These are phyloP conservation scores for Neurospora sp. DNA, from an alignment of 495 filamentous ascomycete genomes.

Conservation along the genomic window DNA sequence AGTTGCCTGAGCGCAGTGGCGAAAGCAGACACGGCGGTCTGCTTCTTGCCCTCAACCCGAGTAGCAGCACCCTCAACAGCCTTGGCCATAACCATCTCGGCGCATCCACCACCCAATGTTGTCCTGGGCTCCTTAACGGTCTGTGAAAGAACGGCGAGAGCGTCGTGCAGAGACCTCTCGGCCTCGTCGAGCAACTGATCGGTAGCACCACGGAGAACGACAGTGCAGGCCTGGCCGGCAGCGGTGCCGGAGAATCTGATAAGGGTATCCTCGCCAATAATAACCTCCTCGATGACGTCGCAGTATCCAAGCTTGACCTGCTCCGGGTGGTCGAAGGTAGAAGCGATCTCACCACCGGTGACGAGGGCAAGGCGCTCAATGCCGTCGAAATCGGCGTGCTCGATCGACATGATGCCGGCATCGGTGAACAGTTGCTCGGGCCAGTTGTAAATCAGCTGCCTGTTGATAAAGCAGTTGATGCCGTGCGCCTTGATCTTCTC, in stretches of 20 bases:
- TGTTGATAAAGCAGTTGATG: conserved; percentile 99
- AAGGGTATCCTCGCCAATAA: conserved; percentile 93
- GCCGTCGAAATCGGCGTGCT: conserved; percentile 97
- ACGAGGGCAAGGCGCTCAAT: conserved; percentile 92
- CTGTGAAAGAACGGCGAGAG: conserved; percentile 91
- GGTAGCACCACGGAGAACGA: conserved; percentile 91
- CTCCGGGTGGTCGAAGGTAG: conserved; percentile 96
- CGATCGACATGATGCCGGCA: conserved; percentile 94
- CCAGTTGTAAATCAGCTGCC: conserved; percentile 99
- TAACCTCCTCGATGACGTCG: conserved; percentile 93
- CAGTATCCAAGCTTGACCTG: conserved; percentile 92
- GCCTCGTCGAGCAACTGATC: conserved; percentile 96
- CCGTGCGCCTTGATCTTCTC: conserved; percentile 98
- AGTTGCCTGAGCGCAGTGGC: conserved; percentile 82
- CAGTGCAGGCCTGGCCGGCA: conserved; percentile 89
- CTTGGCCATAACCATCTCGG: conserved; percentile 98
- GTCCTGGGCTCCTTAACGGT: conserved; percentile 91
- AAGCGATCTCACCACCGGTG: conserved; percentile 93
- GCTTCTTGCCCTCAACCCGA: conserved; percentile 93
- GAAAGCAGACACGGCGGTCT: conserved; percentile 84
- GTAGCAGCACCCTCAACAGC: conserved; percentile 91
- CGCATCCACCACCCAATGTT: conserved; percentile 90
- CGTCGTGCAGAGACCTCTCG: conserved; percentile 91
- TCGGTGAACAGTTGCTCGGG: conserved; percentile 97
- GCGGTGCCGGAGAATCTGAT: conserved; percentile 97